Percentiles rank a stretch among this genome's conserved stretches.
Evolutionary conservation across 163 green algal genomes (phyloP).

Genomic region (Scenedesmus sp.): DNA sequence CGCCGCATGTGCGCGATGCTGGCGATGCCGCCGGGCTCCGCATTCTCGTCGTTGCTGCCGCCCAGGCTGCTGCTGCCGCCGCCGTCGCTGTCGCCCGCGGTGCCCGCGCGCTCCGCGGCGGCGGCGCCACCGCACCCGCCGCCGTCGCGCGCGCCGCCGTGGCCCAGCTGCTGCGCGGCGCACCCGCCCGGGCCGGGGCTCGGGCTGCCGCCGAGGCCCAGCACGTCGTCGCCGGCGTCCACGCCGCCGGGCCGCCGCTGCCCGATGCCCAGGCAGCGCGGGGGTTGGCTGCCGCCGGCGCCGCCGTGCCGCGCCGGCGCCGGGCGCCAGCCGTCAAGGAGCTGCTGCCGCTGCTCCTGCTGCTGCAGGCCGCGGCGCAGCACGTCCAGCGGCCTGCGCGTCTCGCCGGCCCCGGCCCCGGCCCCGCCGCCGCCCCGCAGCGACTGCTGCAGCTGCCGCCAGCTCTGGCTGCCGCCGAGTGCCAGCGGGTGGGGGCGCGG

Average conservation of each 20-base stretch:
- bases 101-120: neutral
- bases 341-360: constrained; percentile 11
- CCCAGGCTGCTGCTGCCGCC: neutral
- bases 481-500: constrained; percentile 6
- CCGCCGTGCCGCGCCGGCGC: neutral
- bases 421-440: neutral
- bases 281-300: neutral
- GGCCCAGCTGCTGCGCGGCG: neutral
- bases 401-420: neutral
- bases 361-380: neutral
- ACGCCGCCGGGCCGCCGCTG: neutral
- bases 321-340: neutral
- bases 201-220: neutral
- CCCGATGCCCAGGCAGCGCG: neutral
- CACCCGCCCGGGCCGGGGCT: neutral
- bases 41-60: constrained; percentile 39
- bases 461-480: constrained; percentile 5
- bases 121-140: too few relatives aligned
- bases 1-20: constrained; percentile 24
- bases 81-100: neutral
- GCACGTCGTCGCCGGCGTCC: neutral
- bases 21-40: neutral
- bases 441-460: constrained; percentile 22
- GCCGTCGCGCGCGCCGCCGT: too few relatives aligned
- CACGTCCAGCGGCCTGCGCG: neutral